A percentile compares a stretch with the other conserved stretches of the same genome.
Evolutionary conservation across 1,284 basidiomycete genomes (phyloP).

Genomic region (Boletus semigastroideus): DNA sequence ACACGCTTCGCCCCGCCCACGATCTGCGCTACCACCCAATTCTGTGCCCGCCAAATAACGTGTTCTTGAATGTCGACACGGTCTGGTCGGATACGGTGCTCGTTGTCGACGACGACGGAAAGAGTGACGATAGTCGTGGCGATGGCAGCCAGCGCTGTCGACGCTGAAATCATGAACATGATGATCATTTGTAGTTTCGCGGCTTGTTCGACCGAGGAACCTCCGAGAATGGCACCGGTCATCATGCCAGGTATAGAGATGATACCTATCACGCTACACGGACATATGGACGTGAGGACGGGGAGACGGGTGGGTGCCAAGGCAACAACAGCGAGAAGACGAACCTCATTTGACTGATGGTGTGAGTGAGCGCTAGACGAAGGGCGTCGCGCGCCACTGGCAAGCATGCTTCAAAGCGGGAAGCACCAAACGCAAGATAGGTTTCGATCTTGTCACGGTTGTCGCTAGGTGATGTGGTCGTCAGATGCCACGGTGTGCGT

Average conservation of each 20-base stretch:
- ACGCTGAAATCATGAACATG: slow-evolving; percentile 87
- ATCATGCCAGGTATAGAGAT: slow-evolving; percentile 80
- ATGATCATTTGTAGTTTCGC: slow-evolving; percentile 86
- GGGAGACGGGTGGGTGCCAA: not conserved
- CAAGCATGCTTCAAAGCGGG: slow-evolving; percentile 75
- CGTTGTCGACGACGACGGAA: slow-evolving; percentile 60
- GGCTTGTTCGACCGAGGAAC: slow-evolving; percentile 79
- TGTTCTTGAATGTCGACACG: slow-evolving; percentile 56
- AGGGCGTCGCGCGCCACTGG: slow-evolving; percentile 77
- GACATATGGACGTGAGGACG: not conserved
- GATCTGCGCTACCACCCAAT: slow-evolving; percentile 26
- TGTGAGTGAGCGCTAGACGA: slow-evolving; percentile 75
- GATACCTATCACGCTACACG: slow-evolving; percentile 72
- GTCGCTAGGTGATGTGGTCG: slow-evolving; percentile 46
- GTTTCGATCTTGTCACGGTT: slow-evolving; percentile 82
- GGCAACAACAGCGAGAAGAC: slow-evolving; percentile 12
- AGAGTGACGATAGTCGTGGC: slow-evolving; percentile 61
- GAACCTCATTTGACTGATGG: slow-evolving; percentile 83
- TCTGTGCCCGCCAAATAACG: slow-evolving; percentile 45
- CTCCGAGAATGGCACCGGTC: slow-evolving; percentile 87
- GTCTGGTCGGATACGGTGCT: slow-evolving; percentile 71
- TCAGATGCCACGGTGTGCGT: not conserved
- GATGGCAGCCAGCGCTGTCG: slow-evolving; percentile 68
- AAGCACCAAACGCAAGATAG: slow-evolving; percentile 81
- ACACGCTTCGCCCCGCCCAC: slow-evolving; percentile 9